A percentile compares a stretch with the other conserved stretches of the same genome.
Conservation (phyloP, 495 filamentous ascomycete genomes). For the Clohesyomyces aquaticus region DNA sequence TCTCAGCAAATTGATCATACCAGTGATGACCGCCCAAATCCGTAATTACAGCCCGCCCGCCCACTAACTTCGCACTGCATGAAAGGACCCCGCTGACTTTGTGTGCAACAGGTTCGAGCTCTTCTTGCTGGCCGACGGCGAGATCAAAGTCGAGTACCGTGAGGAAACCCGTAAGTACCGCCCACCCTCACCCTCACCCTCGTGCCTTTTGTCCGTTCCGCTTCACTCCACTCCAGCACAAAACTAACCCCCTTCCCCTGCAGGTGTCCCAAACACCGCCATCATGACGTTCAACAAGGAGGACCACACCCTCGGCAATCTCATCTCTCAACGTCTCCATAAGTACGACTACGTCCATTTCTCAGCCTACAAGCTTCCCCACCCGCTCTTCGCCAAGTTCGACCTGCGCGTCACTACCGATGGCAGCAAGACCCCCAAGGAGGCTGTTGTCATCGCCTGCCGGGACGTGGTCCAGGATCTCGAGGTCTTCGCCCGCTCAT, state of each 20-base stretch:
- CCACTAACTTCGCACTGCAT: neutral
- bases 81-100: neutral
- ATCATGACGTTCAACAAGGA: slow-evolving; percentile 96
- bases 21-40: slow-evolving; percentile 5
- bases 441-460: slow-evolving; percentile 79
- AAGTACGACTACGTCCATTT: slow-evolving; percentile 79
- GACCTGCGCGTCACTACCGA: slow-evolving; percentile 90
- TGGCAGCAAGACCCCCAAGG: slow-evolving; percentile 79
- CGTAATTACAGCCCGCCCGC: neutral
- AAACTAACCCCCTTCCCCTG: slow-evolving; percentile 17
- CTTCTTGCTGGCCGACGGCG: slow-evolving; percentile 80
- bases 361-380: slow-evolving; percentile 80
- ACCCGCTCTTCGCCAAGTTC: slow-evolving; percentile 85
- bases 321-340: slow-evolving; percentile 79
- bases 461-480: slow-evolving; percentile 77
- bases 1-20: no score
- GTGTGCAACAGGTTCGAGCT: slow-evolving; percentile 75
- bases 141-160: slow-evolving; percentile 88
- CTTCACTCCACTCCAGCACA: slow-evolving; percentile 5
- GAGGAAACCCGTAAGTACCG: slow-evolving; percentile 85
- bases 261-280: slow-evolving; percentile 80
- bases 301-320: slow-evolving; percentile 93
- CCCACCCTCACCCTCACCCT: slow-evolving; percentile 11
- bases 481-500: slow-evolving; percentile 76
- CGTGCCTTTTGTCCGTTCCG: no score